A percentile compares a stretch with the other conserved stretches of the same genome.
phyloP scores from a whole-genome alignment of 129 eudicot genomes.

The Pseudognaphalium luteoalbum region DNA sequence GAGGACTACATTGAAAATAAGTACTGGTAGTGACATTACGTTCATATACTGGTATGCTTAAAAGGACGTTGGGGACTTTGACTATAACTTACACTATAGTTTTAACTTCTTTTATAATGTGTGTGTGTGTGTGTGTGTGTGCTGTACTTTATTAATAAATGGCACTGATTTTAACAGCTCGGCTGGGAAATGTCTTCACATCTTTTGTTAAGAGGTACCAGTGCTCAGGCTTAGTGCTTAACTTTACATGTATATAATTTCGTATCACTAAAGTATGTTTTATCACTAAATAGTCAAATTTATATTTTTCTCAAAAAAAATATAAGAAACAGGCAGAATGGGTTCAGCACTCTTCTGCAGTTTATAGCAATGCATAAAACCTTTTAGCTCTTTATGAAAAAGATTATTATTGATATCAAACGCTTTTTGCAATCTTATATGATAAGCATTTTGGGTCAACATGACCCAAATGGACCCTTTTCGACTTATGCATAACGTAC shows the following conservation, averaged over 20 bases:
- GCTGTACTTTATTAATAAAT: constrained; percentile 9
- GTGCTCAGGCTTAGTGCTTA: background rate
- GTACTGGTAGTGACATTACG: constrained; percentile 23
- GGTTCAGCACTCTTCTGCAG: too few relatives aligned
- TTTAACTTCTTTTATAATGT: background rate
- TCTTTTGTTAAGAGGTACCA: background rate
- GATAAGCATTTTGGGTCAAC: background rate
- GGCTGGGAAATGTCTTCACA: background rate
- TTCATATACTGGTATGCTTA: constrained; percentile 20
- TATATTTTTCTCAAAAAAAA: background rate
- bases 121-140: background rate
- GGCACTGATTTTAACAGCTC: constrained; percentile 14
- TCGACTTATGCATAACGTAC: background rate
- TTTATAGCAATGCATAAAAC: background rate
- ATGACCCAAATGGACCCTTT: background rate
- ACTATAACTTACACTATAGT: background rate
- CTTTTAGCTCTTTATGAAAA: background rate
- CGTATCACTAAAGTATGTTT: background rate
- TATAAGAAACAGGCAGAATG: background rate
- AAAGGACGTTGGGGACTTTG: constrained; percentile 10
- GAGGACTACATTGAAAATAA: background rate
- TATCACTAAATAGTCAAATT: background rate
- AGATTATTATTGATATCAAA: background rate
- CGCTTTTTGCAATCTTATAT: background rate
- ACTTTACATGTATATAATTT: background rate